Conservation (phyloP, 129 eudicot genomes). For the Artemisia argyi region DNA sequence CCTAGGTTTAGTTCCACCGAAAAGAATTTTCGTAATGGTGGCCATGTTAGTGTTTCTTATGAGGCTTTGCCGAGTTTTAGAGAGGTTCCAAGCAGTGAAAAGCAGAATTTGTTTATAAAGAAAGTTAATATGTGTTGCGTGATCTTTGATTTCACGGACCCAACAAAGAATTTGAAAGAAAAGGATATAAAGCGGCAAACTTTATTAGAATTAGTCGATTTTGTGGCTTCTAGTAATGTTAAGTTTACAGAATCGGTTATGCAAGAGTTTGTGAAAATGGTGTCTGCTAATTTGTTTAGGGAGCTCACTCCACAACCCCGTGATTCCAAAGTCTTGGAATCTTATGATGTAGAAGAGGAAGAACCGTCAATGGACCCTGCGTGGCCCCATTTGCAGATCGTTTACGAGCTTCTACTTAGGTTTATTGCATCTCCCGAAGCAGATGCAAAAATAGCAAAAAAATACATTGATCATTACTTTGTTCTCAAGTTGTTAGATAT, state of each 20-base stretch:
- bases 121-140: slow-evolving; percentile 71
- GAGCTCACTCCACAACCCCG: slow-evolving; percentile 67
- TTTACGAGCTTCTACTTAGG: slow-evolving; percentile 74
- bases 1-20: slow-evolving; percentile 37
- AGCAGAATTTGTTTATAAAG: slow-evolving; percentile 61
- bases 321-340: slow-evolving; percentile 58
- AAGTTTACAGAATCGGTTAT: slow-evolving; percentile 60
- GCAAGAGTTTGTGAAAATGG: slow-evolving; percentile 82
- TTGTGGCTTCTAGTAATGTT: slow-evolving; percentile 57
- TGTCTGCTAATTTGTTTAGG: slow-evolving; percentile 69
- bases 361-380: slow-evolving; percentile 91
- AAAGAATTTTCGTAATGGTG: slow-evolving; percentile 35
- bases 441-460: slow-evolving; percentile 68
- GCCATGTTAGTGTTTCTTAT: slow-evolving; percentile 39
- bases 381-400: slow-evolving; percentile 89
- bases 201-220: slow-evolving; percentile 78
- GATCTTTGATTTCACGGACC: slow-evolving; percentile 74
- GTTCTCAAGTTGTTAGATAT: slow-evolving; percentile 69
- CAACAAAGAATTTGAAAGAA: slow-evolving; percentile 71
- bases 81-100: slow-evolving; percentile 73
- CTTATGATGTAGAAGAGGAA: slow-evolving; percentile 80
- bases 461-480: slow-evolving; percentile 68
- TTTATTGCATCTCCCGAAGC: slow-evolving; percentile 82
- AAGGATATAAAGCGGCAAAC: slow-evolving; percentile 88
- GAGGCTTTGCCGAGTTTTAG: slow-evolving; percentile 76